phyloP scores from a whole-genome alignment of 2,329 filamentous ascomycete species.

The Dothistroma septosporum region DNA sequence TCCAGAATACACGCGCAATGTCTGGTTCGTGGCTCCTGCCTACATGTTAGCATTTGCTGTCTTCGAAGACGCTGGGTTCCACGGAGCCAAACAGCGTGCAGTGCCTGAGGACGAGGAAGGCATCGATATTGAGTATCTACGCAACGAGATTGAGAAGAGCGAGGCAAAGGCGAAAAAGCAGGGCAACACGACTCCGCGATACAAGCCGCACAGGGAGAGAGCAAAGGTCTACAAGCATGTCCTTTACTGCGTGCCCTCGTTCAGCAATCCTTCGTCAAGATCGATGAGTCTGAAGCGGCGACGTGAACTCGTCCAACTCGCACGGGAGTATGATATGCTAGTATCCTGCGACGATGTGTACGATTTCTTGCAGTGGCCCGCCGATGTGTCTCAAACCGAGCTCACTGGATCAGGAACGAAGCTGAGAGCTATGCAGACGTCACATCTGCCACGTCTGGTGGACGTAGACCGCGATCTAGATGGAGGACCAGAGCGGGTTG shows the following conservation, averaged over 20 bases:
- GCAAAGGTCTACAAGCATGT: constrained; percentile 78
- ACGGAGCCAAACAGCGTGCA: constrained; percentile 57
- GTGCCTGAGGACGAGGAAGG: constrained; percentile 76
- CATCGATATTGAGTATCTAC: constrained; percentile 62
- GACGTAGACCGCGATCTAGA: constrained; percentile 71
- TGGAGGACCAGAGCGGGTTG: constrained; percentile 46
- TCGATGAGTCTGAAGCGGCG: constrained; percentile 71
- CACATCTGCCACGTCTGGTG: constrained; percentile 64
- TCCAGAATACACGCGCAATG: constrained; percentile 64
- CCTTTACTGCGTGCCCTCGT: constrained; percentile 84
- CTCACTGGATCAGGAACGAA: not conserved
- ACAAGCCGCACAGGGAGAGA: constrained; percentile 56
- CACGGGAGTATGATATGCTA: constrained; percentile 75
- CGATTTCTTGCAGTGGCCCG: constrained; percentile 80
- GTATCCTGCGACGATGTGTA: constrained; percentile 90
- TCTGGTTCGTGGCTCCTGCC: constrained; percentile 78
- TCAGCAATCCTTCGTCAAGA: constrained; percentile 80
- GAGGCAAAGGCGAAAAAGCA: constrained; percentile 39
- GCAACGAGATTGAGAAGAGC: constrained; percentile 47
- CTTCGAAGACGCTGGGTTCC: constrained; percentile 75
- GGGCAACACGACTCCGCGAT: constrained; percentile 22
- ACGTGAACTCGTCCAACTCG: constrained; percentile 66
- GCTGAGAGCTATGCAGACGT: constrained; percentile 29
- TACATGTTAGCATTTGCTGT: constrained; percentile 85
- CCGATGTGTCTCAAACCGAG: constrained; percentile 29